phyloP scores from a whole-genome alignment of 495 filamentous ascomycete genomes.

The Sabuloglossum arenarium region DNA sequence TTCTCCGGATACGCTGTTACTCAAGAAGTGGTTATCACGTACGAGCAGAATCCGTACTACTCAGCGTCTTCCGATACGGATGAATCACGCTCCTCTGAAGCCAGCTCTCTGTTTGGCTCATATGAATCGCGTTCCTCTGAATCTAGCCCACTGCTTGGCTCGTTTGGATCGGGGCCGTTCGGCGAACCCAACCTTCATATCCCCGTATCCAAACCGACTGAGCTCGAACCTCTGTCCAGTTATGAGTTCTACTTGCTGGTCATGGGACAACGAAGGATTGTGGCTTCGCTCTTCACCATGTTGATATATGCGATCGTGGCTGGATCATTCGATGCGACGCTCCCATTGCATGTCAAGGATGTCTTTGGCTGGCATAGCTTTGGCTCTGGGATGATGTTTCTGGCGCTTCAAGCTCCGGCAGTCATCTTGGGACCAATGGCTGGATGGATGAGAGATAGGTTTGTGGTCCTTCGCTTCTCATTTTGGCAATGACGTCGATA shows the following conservation, averaged over 20 bases:
- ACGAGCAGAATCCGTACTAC: background rate
- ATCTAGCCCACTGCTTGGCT: no score
- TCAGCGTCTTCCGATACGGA: background rate
- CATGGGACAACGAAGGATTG: conserved; percentile 14
- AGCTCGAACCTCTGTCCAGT: conserved; percentile 11
- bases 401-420: background rate
- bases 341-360: conserved; percentile 22
- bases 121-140: no score
- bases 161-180: no score
- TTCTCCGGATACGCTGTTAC: background rate
- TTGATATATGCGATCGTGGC: conserved; percentile 8
- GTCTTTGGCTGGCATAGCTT: conserved; percentile 1
- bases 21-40: background rate
- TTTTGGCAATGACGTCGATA: background rate
- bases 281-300: background rate
- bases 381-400: conserved; percentile 1
- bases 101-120: no score
- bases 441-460: background rate
- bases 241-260: conserved; percentile 21
- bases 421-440: background rate
- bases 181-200: background rate
- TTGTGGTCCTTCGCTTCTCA: background rate
- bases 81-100: background rate
- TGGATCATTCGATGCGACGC: conserved; percentile 16
- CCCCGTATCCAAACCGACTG: background rate